A percentile compares a stretch with the other conserved stretches of the same genome.
These are phyloP conservation scores for Suillus occidentalis DNA, from an alignment of 768 basidiomycete genomes.

Conservation along the genomic window DNA sequence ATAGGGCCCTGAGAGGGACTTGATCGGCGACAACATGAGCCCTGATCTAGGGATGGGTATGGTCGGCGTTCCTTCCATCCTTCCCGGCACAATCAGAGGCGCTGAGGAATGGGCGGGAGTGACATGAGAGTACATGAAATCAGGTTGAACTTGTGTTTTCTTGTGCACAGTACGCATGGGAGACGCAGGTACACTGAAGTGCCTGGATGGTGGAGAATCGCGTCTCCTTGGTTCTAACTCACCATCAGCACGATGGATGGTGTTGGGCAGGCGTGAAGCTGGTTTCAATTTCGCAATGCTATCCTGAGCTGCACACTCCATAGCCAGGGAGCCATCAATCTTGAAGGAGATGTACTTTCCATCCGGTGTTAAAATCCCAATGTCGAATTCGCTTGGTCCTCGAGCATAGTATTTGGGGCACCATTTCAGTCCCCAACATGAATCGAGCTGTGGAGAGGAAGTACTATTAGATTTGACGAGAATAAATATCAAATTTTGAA, in stretches of 20 bases:
- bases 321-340: too few species aligned
- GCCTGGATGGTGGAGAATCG: neutral
- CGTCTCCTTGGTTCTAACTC: neutral
- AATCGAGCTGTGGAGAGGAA: constrained; percentile 20
- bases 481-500: neutral
- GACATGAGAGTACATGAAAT: neutral
- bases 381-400: constrained; percentile 22
- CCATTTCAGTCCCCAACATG: constrained; percentile 35
- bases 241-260: neutral
- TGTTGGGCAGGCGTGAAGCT: neutral
- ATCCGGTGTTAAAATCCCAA: neutral
- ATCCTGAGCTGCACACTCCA: neutral
- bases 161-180: neutral
- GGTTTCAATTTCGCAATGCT: neutral
- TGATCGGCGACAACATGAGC: neutral
- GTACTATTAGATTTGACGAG: neutral
- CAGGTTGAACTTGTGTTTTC: neutral
- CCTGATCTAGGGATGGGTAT: neutral
- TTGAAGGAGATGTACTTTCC: constrained; percentile 1
- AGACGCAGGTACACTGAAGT: neutral
- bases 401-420: constrained; percentile 20
- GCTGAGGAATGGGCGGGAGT: neutral
- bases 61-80: neutral
- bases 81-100: neutral
- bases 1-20: neutral